Conservation (phyloP, 345 rosid genomes). For the Brassica juncea region DNA sequence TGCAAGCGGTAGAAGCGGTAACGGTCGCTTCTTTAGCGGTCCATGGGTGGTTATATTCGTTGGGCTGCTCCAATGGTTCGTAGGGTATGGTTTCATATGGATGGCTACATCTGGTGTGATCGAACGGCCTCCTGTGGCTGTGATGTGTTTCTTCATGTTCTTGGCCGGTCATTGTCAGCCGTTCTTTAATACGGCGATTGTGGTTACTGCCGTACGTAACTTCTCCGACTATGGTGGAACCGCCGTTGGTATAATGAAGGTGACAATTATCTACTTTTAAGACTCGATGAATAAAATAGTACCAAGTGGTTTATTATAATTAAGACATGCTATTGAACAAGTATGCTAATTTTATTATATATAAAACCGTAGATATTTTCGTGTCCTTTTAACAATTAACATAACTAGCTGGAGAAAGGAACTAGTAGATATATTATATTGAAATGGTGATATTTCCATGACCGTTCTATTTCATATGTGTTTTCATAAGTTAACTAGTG, state of each 20-base stretch:
- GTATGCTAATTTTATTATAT: not conserved
- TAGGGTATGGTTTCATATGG: constrained; percentile 81
- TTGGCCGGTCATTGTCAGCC: constrained; percentile 76
- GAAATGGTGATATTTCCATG: not conserved
- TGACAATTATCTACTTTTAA: constrained; percentile 16
- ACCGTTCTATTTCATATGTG: not conserved
- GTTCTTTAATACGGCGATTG: constrained; percentile 70
- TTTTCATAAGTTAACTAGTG: not conserved
- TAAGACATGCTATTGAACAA: not conserved
- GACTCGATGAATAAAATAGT: not conserved
- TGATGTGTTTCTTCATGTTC: constrained; percentile 77
- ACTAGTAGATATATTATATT: not conserved
- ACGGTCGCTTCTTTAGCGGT: constrained; percentile 40
- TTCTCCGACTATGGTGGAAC: constrained; percentile 77
- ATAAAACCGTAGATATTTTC: not conserved
- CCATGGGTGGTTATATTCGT: constrained; percentile 75
- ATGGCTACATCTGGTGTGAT: constrained; percentile 78
- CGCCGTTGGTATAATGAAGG: constrained; percentile 92
- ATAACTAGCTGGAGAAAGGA: not conserved
- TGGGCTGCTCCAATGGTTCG: constrained; percentile 69
- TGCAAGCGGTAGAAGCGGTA: constrained; percentile 39
- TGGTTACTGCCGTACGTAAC: constrained; percentile 73
- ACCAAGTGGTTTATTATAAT: not conserved
- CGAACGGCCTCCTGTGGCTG: constrained; percentile 58
- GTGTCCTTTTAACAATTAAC: not conserved